These are phyloP conservation scores for Pichia heedii DNA, from an alignment of 805 yeast species.

Conservation along the genomic window DNA sequence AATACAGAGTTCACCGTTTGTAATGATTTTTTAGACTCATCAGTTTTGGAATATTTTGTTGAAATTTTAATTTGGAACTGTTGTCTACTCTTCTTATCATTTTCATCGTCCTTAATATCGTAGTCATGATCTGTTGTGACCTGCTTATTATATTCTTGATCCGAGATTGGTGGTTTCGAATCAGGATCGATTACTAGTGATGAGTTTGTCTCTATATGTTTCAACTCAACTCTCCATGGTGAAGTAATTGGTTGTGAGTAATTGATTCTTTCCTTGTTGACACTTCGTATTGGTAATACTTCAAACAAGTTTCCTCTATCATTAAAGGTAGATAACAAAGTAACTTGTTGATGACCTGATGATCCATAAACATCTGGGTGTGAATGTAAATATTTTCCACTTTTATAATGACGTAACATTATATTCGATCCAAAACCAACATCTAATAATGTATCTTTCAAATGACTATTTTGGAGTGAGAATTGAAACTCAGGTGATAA, in stretches of 20 bases:
- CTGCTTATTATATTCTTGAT: slow-evolving; percentile 83
- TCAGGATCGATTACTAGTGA: slow-evolving; percentile 59
- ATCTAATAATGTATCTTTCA: slow-evolving; percentile 43
- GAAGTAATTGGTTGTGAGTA: slow-evolving; percentile 28
- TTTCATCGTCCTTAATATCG: neutral
- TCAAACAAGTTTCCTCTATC: slow-evolving; percentile 68
- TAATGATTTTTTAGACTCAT: slow-evolving; percentile 27
- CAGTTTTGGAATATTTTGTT: slow-evolving; percentile 28
- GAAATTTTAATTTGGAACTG: slow-evolving; percentile 55
- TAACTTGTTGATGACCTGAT: slow-evolving; percentile 65
- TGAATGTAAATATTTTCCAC: slow-evolving; percentile 79
- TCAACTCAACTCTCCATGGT: slow-evolving; percentile 53
- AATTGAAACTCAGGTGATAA: slow-evolving; percentile 64
- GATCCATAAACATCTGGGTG: slow-evolving; percentile 50
- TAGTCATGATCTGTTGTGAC: slow-evolving; percentile 36
- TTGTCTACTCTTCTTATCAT: slow-evolving; percentile 36
- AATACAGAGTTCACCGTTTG: slow-evolving; percentile 62
- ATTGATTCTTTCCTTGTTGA: slow-evolving; percentile 31
- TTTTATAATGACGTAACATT: slow-evolving; percentile 59
- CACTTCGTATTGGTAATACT: slow-evolving; percentile 38
- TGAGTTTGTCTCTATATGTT: slow-evolving; percentile 60
- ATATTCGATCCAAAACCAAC: slow-evolving; percentile 67
- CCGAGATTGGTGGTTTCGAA: slow-evolving; percentile 75
- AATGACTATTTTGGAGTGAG: slow-evolving; percentile 36
- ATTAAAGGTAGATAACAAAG: slow-evolving; percentile 54